Base-by-base conservation (phyloP, 805 yeast species). In the Allodekkera sacchari region DNA sequence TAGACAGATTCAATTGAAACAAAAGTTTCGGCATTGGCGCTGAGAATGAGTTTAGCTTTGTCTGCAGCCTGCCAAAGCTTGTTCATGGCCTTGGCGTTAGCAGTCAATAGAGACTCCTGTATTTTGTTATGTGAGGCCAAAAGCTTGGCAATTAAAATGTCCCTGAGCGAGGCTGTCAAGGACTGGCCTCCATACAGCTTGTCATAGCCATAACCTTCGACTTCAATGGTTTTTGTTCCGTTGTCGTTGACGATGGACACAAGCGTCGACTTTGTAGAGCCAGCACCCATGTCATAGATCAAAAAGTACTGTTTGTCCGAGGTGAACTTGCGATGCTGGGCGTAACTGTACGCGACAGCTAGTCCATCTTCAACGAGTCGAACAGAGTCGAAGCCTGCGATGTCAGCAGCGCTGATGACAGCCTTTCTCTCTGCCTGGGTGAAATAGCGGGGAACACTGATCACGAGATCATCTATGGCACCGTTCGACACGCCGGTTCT, bases 271-370 rank as follows among this genome's bases (percentile, higher is more conserved):
- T 78, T 74, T 0, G 94, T 82, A 1, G 94, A 78, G 2, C 94
- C 94, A 5, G 95, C 89, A 28, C 98, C 98, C 71, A 83, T 72
- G 53, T 92, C 98, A 51, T 79, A 85, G 22, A 92, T 69, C 30
- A 85, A 51, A 50, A 83, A 83, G 47, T 74, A 68, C 44, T 73
- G 74, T 34, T 64, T 68, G 3, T 64, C 66, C 9, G 48, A 45
- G 22, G 57, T 55, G 38, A 69, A 69, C 4, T 28, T 34, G 30
- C 74, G 66, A 6, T 53, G 51, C 20, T 82, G 65, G 2, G 84
- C 83, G 52, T 74, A 88, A 48, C 85, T 83, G 27, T 83, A 57
- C 1, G 94, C 95, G 11, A 84, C 85, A 3, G 97, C 92, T n/a
- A 84, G 59, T 11, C 96, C 96, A 53, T 89, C 96, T 48, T 83